These are phyloP conservation scores for Boletus vermiculosoides DNA, from an alignment of 768 basidiomycete species.

Conservation along the genomic window DNA sequence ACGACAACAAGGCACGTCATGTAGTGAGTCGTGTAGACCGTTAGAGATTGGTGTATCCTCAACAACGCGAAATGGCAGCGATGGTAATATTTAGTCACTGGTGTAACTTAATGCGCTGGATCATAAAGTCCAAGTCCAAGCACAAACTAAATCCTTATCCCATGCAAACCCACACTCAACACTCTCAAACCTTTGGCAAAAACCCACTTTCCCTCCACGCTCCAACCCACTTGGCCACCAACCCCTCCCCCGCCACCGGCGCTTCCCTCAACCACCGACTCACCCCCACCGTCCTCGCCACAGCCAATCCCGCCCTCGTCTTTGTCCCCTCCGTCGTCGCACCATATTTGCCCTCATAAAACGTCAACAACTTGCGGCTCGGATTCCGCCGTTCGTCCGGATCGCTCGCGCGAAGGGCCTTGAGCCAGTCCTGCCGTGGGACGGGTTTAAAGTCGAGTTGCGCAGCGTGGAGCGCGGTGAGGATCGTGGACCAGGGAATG, in stretches of 20 bases:
- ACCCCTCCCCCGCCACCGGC: constrained; percentile 17
- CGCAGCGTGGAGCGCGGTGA: constrained; percentile 37
- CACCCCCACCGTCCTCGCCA: constrained; percentile 6
- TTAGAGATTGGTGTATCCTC: not conserved
- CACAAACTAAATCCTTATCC: not conserved
- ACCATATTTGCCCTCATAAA: constrained; percentile 29
- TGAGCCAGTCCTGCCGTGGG: constrained; percentile 24
- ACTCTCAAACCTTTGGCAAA: constrained; percentile 5
- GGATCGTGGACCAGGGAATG: constrained; percentile 39
- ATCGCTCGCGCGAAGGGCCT: constrained; percentile 23
- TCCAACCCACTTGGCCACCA: constrained; percentile 43
- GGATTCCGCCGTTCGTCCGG: constrained; percentile 24
- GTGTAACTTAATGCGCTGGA: not conserved
- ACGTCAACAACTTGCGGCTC: constrained; percentile 23
- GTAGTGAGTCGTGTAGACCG: not conserved
- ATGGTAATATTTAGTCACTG: not conserved
- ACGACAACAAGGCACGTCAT: not conserved
- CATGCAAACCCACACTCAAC: not conserved
- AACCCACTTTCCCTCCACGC: constrained; percentile 45
- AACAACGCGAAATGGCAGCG: not conserved
- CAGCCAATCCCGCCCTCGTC: constrained; percentile 8
- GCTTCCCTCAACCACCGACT: constrained; percentile 20
- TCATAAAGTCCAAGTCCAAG: not conserved
- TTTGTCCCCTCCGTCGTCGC: constrained; percentile 3
- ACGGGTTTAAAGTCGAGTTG: constrained; percentile 32